phyloP scores from a whole-genome alignment of 2,329 filamentous ascomycete genomes.

The Epichloe bromicola region DNA sequence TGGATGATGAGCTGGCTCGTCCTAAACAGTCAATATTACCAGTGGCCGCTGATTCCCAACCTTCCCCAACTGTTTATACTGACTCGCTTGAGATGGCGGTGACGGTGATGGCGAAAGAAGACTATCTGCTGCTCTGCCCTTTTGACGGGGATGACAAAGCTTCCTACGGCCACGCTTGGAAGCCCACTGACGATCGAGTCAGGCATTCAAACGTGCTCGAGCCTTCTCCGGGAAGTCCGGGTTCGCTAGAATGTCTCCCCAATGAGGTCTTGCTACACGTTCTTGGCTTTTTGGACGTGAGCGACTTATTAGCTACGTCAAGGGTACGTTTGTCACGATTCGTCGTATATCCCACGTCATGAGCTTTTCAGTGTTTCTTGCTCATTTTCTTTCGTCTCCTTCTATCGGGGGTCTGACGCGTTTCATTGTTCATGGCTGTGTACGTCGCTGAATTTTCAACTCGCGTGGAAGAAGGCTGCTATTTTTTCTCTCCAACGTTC shows the following conservation, averaged over 20 bases:
- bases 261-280: slow-evolving; percentile 45
- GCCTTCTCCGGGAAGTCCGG: background rate
- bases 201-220: background rate
- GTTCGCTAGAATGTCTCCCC: slow-evolving; percentile 31
- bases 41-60: slow-evolving; percentile 2
- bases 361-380: background rate
- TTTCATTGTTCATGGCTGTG: background rate
- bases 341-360: background rate
- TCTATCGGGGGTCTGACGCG: background rate
- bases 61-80: too few relatives aligned
- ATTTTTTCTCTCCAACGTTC: too few relatives aligned
- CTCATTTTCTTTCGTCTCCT: background rate
- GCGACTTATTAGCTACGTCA: slow-evolving; percentile 41
- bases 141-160: background rate
- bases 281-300: slow-evolving; percentile 41
- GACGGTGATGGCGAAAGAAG: background rate
- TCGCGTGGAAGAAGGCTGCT: background rate
- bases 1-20: slow-evolving; percentile 2
- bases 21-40: background rate
- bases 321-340: slow-evolving; percentile 31
- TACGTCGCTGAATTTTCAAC: background rate
- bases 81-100: background rate
- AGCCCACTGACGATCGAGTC: background rate
- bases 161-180: background rate
- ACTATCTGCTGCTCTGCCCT: background rate